These are phyloP conservation scores for Xylaria sp. DNA, from an alignment of 2,329 filamentous ascomycete genomes.

Conservation along the genomic window DNA sequence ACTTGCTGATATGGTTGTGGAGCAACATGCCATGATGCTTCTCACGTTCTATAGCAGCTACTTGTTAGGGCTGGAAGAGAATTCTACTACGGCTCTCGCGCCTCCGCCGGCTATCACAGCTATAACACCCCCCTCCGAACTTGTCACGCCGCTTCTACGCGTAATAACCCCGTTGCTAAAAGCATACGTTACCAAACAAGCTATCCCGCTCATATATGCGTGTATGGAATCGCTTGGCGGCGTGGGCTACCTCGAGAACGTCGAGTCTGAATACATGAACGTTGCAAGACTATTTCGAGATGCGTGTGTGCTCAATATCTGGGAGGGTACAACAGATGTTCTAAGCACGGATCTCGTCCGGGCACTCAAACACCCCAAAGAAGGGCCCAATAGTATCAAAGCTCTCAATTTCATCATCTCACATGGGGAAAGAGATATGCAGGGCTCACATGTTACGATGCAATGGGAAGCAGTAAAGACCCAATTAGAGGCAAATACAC, in stretches of 20 bases:
- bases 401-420: constrained; percentile 57
- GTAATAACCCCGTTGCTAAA: constrained; percentile 70
- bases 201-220: constrained; percentile 35
- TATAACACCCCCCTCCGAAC: constrained; percentile 28
- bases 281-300: constrained; percentile 65
- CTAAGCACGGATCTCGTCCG: constrained; percentile 64
- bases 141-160: constrained; percentile 56
- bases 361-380: constrained; percentile 58
- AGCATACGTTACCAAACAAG: constrained; percentile 50
- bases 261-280: constrained; percentile 63
- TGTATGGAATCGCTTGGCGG: constrained; percentile 44
- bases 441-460: constrained; percentile 38
- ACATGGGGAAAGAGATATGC: constrained; percentile 40
- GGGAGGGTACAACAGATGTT: constrained; percentile 65
- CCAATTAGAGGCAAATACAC: constrained; percentile 50
- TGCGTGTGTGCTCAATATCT: constrained; percentile 46
- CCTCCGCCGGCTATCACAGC: neutral
- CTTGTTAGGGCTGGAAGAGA: constrained; percentile 48
- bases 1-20: constrained; percentile 57
- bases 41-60: constrained; percentile 50
- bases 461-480: constrained; percentile 56
- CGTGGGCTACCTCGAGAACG: constrained; percentile 54
- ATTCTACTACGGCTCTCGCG: constrained; percentile 17
- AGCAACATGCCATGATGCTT: constrained; percentile 54
- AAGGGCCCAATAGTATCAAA: constrained; percentile 52